Evolutionary conservation across 306 rosid genomes (phyloP), one percentile per base, ranked within the genome.

Genomic region (Quercus wislizeni): DNA sequence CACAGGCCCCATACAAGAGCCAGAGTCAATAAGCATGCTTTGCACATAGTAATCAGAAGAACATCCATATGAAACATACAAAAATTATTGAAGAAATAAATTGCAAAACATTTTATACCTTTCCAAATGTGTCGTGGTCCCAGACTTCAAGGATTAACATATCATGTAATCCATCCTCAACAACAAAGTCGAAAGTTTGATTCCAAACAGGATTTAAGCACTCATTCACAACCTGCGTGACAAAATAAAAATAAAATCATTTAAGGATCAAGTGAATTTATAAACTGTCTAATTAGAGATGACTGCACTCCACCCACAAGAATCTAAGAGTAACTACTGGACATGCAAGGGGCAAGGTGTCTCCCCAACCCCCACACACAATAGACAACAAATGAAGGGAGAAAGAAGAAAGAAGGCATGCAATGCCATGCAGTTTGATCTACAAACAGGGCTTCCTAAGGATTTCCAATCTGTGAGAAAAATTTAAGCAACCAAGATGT

Each of bases 101-200:
- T 27, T 19, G 71, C 9, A 55, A 65, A 54, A 78, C 7, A 49
- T 43, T 14, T 62, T 71, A 78, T 86, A 95, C 99, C 99, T 95
- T 95, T 71, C 99, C 97, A 63, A 95, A 95, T 31, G 99, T 95
- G 86, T 95, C 98, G 0, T 95, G 99, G 85, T 95, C 99, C 86
- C 89, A 95, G 70, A 93, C 91, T 85, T 95, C 99, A 35, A 89
- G 85, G 4, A 95, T 84, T 49, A 95, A 90, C 99, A 95, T 93
- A 75, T 95, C 99, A 79, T 95, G 98, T 74, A 95, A 82, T 64
- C 99, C 99, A 77, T 95, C 99, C 86, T 95, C 98, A 5, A 95
- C 98, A 52, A 95, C 97, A 62, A 91, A 93, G 88, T 96, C 98
- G 56, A 90, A 96, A 76, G 98, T 96, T 80, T 96, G 99, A 86